phyloP scores from a whole-genome alignment of 2,329 filamentous ascomycete genomes.

The Pleomassaria siparia region DNA sequence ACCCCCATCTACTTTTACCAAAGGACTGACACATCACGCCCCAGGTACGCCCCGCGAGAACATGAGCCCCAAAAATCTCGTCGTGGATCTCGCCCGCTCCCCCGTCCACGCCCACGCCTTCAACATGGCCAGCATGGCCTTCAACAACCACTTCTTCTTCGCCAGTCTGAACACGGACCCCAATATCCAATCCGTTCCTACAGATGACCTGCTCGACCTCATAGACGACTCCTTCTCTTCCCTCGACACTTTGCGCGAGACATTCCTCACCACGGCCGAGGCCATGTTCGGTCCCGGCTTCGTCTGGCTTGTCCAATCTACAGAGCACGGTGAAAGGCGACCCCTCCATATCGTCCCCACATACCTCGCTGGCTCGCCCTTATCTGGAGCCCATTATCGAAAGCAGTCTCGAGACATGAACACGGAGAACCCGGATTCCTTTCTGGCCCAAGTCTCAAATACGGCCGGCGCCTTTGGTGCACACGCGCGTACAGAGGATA shows the following conservation, averaged over 20 bases:
- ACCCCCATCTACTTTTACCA: neutral
- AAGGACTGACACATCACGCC: neutral
- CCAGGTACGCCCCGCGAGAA: slow-evolving; percentile 66
- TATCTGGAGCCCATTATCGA: slow-evolving; percentile 81
- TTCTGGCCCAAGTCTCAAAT: slow-evolving; percentile 31
- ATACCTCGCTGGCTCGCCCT: slow-evolving; percentile 89
- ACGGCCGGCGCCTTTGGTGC: slow-evolving; percentile 44
- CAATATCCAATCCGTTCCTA: slow-evolving; percentile 24
- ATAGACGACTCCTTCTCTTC: slow-evolving; percentile 77
- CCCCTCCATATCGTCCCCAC: slow-evolving; percentile 70
- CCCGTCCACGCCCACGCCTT: slow-evolving; percentile 77
- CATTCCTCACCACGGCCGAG: slow-evolving; percentile 77
- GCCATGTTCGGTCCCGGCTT: slow-evolving; percentile 97
- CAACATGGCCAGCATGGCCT: slow-evolving; percentile 95
- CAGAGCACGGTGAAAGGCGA: slow-evolving; percentile 24
- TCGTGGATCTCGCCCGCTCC: slow-evolving; percentile 76
- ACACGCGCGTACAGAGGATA: slow-evolving; percentile 21
- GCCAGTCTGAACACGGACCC: slow-evolving; percentile 49
- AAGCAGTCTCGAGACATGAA: slow-evolving; percentile 70
- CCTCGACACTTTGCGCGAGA: slow-evolving; percentile 76
- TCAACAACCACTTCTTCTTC: slow-evolving; percentile 91
- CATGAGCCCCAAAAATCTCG: slow-evolving; percentile 65
- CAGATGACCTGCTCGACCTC: slow-evolving; percentile 57
- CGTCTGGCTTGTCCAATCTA: slow-evolving; percentile 79
- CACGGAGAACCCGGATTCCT: slow-evolving; percentile 48